phyloP scores from a whole-genome alignment of 495 filamentous ascomycete species.

The Ascobolus immersus region DNA sequence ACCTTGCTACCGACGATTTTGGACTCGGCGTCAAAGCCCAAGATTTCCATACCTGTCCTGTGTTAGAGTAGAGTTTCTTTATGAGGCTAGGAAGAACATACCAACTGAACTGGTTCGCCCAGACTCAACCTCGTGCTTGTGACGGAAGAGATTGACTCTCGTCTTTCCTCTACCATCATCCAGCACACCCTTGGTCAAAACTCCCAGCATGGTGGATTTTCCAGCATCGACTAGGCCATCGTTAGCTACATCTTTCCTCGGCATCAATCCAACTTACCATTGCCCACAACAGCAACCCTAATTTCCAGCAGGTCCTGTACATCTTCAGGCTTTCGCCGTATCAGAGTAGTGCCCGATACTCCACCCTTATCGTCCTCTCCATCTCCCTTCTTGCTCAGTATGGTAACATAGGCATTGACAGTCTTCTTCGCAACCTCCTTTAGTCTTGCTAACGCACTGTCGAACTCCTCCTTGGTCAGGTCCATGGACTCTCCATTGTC shows the following conservation, averaged over 20 bases:
- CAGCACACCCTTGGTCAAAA: constrained; percentile 80
- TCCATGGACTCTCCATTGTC: constrained; percentile 84
- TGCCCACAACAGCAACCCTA: constrained; percentile 89
- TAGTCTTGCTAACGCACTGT: constrained; percentile 42
- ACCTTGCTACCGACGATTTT: constrained; percentile 58
- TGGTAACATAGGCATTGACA: constrained; percentile 46
- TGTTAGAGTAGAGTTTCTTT: neutral
- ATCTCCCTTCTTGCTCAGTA: constrained; percentile 73
- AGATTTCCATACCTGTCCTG: constrained; percentile 38
- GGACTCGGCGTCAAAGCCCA: constrained; percentile 82
- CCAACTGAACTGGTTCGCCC: constrained; percentile 89
- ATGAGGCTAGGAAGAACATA: constrained; percentile 23
- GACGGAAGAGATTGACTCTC: constrained; percentile 85
- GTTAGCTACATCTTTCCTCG: constrained; percentile 4
- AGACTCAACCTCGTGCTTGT: constrained; percentile 93
- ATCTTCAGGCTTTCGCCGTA: constrained; percentile 44
- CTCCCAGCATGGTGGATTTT: constrained; percentile 89
- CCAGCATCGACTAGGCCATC: constrained; percentile 56
- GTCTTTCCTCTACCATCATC: constrained; percentile 90
- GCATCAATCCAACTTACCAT: constrained; percentile 26
- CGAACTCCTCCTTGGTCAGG: constrained; percentile 55
- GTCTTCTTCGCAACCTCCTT: constrained; percentile 36
- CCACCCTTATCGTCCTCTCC: constrained; percentile 24
- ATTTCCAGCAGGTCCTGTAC: constrained; percentile 83
- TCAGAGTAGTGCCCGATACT: constrained; percentile 21